Percentiles rank a stretch among this genome's conserved stretches.
phyloP scores from a whole-genome alignment of 2,329 filamentous ascomycete genomes.

The Talaromyces piceae region DNA sequence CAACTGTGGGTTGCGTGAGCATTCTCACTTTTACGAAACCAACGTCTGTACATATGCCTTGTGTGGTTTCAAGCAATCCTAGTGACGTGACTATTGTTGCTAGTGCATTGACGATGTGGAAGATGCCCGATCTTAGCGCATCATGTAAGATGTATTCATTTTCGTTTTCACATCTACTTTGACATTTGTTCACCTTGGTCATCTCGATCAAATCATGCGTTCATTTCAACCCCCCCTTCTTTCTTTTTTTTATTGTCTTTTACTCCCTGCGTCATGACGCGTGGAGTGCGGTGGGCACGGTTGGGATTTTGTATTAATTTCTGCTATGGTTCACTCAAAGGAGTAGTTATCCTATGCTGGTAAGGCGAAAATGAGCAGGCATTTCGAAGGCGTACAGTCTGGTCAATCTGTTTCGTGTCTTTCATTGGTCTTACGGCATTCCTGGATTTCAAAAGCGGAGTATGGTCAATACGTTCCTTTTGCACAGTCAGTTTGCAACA shows the following conservation, averaged over 20 bases:
- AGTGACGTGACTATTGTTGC: constrained; percentile 3
- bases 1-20: not conserved
- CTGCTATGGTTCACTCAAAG: constrained; percentile 2
- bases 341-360: constrained; percentile 6
- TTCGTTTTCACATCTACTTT: constrained; percentile 2
- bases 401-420: not conserved
- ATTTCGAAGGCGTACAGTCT: constrained; percentile 8
- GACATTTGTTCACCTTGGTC: not conserved
- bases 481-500: not conserved
- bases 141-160: constrained; percentile 13
- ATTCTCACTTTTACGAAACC: not conserved
- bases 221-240: too few relatives aligned
- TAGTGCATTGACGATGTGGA: constrained; percentile 16
- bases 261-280: constrained; percentile 5
- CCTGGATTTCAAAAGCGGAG: not conserved
- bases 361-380: constrained; percentile 4
- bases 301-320: constrained; percentile 10
- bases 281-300: constrained; percentile 9
- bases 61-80: not conserved
- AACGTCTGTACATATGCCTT: not conserved
- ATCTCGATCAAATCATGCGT: not conserved
- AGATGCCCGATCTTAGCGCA: constrained; percentile 17
- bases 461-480: not conserved
- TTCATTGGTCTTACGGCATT: not conserved
- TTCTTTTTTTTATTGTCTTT: constrained; percentile 4